Evolutionary conservation across 805 yeast genomes (phyloP).

Genomic region (Yarrowia divulgata): DNA sequence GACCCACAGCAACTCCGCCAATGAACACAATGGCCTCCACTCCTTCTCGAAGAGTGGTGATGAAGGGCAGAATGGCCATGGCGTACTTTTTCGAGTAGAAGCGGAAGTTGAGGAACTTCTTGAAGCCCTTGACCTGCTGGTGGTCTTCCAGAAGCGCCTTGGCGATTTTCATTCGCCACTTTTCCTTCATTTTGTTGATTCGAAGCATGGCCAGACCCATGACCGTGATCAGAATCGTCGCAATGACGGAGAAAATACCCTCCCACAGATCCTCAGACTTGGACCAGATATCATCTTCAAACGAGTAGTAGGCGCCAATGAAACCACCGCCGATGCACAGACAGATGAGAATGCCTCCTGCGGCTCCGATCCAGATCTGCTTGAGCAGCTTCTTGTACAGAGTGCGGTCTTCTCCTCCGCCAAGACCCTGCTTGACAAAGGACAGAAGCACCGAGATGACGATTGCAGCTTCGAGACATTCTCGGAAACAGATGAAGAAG

Average conservation of each 20-base stretch:
- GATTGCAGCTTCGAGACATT: conserved; percentile 89
- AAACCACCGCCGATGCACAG: conserved; percentile 87
- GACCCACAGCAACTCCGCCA: conserved; percentile 88
- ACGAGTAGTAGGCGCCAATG: conserved; percentile 88
- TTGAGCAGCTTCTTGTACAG: conserved; percentile 67
- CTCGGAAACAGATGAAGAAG: conserved; percentile 92
- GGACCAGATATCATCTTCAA: conserved; percentile 85
- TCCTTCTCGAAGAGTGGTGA: conserved; percentile 96
- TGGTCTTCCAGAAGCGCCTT: conserved; percentile 82
- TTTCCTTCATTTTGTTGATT: conserved; percentile 93
- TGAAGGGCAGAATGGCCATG: conserved; percentile 86
- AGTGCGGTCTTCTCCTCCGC: conserved; percentile 44
- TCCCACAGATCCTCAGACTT: conserved; percentile 94
- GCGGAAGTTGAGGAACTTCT: conserved; percentile 55
- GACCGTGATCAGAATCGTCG: conserved; percentile 86
- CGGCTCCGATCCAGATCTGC: conserved; percentile 90
- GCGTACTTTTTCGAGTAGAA: conserved; percentile 72
- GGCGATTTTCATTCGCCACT: conserved; percentile 96
- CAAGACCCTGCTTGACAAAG: conserved; percentile 81
- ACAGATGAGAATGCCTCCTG: conserved; percentile 77
- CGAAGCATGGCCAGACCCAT: conserved; percentile 98
- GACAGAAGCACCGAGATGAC: conserved; percentile 91
- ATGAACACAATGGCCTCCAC: conserved; percentile 94
- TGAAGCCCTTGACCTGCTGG: conserved; percentile 52
- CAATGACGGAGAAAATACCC: conserved; percentile 91